Evolutionary conservation across 2,329 filamentous ascomycete species (phyloP).

Genomic region (Thielaviopsis populi): DNA sequence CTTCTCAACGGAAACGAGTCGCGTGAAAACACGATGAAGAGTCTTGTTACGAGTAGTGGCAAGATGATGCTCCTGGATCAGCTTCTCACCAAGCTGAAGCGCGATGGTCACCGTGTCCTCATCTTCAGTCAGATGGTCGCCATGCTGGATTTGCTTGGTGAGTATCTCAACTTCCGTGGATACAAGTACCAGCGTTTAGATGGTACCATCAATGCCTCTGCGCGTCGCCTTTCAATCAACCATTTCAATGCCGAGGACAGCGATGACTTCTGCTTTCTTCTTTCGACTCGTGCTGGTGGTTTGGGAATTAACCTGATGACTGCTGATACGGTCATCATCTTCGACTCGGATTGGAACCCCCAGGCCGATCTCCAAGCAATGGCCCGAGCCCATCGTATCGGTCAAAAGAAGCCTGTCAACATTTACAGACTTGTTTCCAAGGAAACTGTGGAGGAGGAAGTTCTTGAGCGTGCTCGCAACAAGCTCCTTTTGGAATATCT

Average conservation of each 20-base stretch:
- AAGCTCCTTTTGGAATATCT: conserved; percentile 96
- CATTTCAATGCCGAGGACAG: conserved; percentile 97
- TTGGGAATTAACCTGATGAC: conserved; percentile 99
- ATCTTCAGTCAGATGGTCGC: conserved; percentile 99
- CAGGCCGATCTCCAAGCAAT: conserved; percentile 97
- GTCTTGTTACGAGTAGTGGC: conserved; percentile 88
- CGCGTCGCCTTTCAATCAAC: conserved; percentile 86
- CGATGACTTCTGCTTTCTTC: conserved; percentile 87
- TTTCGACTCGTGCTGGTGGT: conserved; percentile 90
- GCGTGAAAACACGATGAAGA: conserved; percentile 81
- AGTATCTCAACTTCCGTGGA: conserved; percentile 85
- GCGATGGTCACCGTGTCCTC: conserved; percentile 84
- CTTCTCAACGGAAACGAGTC: conserved; percentile 66
- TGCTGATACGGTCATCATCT: conserved; percentile 92
- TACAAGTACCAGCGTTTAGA: conserved; percentile 92
- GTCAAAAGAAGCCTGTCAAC: conserved; percentile 88
- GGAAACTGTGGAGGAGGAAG: conserved; percentile 95
- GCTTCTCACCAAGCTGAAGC: conserved; percentile 82
- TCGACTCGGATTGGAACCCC: conserved; percentile 98
- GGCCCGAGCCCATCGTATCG: conserved; percentile 95
- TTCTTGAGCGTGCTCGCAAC: conserved; percentile 88
- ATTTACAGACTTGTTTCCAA: conserved; percentile 95
- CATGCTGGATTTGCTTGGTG: conserved; percentile 90
- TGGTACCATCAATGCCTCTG: conserved; percentile 78
- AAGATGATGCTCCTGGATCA: conserved; percentile 99